These are phyloP conservation scores for Talaromyces ruber DNA, from an alignment of 495 filamentous ascomycete species.

Conservation along the genomic window DNA sequence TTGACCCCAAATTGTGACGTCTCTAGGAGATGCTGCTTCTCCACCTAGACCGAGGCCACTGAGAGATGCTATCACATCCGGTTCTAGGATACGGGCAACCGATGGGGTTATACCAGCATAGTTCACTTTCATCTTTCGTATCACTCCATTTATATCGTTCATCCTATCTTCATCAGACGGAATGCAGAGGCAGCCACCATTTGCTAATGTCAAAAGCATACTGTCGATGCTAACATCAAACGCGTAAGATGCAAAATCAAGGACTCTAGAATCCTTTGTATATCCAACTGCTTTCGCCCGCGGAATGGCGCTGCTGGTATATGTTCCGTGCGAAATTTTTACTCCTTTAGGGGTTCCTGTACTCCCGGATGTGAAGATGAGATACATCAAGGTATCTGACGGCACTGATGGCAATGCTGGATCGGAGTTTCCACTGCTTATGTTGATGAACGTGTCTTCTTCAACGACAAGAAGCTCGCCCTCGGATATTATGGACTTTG, in stretches of 20 bases:
- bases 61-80: slow-evolving; percentile 36
- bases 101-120: slow-evolving; percentile 43
- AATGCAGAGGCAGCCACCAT: slow-evolving; percentile 43
- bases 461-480: slow-evolving; percentile 21
- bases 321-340: slow-evolving; percentile 37
- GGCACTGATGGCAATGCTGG: slow-evolving; percentile 17
- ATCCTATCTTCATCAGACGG: slow-evolving; percentile 41
- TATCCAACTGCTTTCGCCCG: slow-evolving; percentile 29
- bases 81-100: slow-evolving; percentile 32
- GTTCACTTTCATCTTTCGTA: slow-evolving; percentile 35
- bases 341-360: slow-evolving; percentile 50
- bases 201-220: slow-evolving; percentile 34
- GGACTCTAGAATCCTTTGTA: slow-evolving; percentile 24
- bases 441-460: slow-evolving; percentile 10
- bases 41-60: slow-evolving; percentile 41
- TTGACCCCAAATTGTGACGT: slow-evolving; percentile 29
- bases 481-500: slow-evolving; percentile 17
- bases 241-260: slow-evolving; percentile 37
- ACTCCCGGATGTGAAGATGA: slow-evolving; percentile 46
- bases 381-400: slow-evolving; percentile 24
- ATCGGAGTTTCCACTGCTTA: background rate
- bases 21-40: slow-evolving; percentile 36
- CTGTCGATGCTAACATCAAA: slow-evolving; percentile 41
- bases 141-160: slow-evolving; percentile 38
- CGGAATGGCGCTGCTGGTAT: slow-evolving; percentile 30